A percentile compares a stretch with the other conserved stretches of the same genome.
Conservation (phyloP, 768 basidiomycete genomes). For the Rickenella mellea region DNA sequence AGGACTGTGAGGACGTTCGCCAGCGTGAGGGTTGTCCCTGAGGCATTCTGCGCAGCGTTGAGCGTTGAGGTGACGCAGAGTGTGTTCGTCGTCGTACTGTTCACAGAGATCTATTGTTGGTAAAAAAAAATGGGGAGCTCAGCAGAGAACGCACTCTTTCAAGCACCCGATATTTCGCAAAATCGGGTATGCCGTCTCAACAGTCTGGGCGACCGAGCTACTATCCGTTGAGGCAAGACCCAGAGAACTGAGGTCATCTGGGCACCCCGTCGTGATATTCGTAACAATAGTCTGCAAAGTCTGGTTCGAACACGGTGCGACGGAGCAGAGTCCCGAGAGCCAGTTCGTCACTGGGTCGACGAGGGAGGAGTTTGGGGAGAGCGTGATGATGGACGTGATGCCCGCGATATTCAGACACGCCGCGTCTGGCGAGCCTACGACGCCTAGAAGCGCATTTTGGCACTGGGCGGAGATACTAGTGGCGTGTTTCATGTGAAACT, state of each 20-base stretch:
- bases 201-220: conserved; percentile 9
- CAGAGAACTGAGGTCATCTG: conserved; percentile 19
- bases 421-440: conserved; percentile 35
- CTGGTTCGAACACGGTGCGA: conserved; percentile 45
- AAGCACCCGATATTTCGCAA: conserved; percentile 54
- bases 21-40: conserved; percentile 17
- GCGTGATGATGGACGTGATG: conserved; percentile 29
- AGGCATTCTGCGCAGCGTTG: conserved; percentile 13
- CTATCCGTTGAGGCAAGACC: conserved; percentile 13
- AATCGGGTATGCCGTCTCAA: conserved; percentile 34
- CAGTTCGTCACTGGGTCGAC: conserved; percentile 44
- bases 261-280: conserved; percentile 45
- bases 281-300: conserved; percentile 46
- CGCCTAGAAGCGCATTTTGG: conserved; percentile 29
- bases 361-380: conserved; percentile 22
- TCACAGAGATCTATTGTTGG: background rate
- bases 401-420: conserved; percentile 40
- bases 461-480: conserved; percentile 33
- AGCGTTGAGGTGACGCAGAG: conserved; percentile 54
- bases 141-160: conserved; percentile 43
- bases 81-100: conserved; percentile 24
- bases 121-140: background rate
- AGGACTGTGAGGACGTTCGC: conserved; percentile 11
- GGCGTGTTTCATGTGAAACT: background rate
- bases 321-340: conserved; percentile 47